These are phyloP conservation scores for Lodderomyces margitis DNA, from an alignment of 1,139 yeast species.

Conservation along the genomic window DNA sequence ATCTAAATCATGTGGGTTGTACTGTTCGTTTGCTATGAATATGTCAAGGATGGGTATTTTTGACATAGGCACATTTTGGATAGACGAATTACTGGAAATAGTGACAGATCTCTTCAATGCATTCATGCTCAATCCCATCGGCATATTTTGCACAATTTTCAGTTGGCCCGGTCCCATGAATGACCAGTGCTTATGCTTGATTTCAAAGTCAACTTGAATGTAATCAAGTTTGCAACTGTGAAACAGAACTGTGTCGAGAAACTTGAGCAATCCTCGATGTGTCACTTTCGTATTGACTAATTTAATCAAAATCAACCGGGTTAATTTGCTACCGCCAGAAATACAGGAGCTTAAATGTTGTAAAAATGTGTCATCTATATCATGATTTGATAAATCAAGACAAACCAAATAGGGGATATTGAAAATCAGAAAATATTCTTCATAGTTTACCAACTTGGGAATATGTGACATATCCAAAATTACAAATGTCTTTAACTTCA, in stretches of 20 bases:
- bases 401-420: conserved; percentile 31
- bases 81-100: neutral
- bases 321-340: conserved; percentile 21
- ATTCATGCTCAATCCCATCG: conserved; percentile 28
- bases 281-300: conserved; percentile 16
- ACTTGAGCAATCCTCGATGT: conserved; percentile 3
- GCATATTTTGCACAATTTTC: conserved; percentile 14
- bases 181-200: neutral
- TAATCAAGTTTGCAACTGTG: neutral
- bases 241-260: neutral
- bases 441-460: conserved; percentile 16
- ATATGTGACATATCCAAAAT: conserved; percentile 19
- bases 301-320: conserved; percentile 24
- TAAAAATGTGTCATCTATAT: conserved; percentile 33
- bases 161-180: conserved; percentile 9
- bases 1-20: neutral
- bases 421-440: conserved; percentile 28
- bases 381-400: conserved; percentile 31
- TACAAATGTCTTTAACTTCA: conserved; percentile 18
- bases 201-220: neutral
- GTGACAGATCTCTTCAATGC: conserved; percentile 7
- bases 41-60: conserved; percentile 3
- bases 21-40: conserved; percentile 4
- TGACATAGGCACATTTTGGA: neutral
- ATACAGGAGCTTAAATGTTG: conserved; percentile 26